Evolutionary conservation across 768 basidiomycete genomes (phyloP), one percentile per base, ranked within the genome.

Genomic region (Mycena galopus): DNA sequence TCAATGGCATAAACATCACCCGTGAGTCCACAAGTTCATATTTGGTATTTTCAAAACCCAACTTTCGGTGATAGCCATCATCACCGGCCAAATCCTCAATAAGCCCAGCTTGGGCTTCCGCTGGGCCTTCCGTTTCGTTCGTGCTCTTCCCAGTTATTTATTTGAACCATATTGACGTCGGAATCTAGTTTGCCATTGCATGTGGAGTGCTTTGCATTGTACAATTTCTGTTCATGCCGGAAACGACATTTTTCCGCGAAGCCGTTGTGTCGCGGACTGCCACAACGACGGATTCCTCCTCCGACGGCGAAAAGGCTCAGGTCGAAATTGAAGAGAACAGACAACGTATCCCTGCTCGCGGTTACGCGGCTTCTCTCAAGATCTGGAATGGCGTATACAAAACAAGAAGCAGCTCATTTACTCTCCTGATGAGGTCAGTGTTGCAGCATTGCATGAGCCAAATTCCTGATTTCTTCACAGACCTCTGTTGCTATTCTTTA

Each of bases 201-300:
- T 17, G 7, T 19, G 69, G 63, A 11, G 69, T 71, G 27, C 69
- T 71, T 12, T 71, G 69, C 47, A 55, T 71, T 10, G 56, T 29
- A 21, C 69, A 71, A 39, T 65, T 65, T 23, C 14, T 71, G 1
- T 71, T 71, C 57, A 71, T 71, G 69, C 69, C 69, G 25, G 69
- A 71, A 30, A 27, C 69, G n/a, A 71, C 69, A 0, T 71, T 71
- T 19, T 59, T 71, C 69, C 69, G 69, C 27, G 63, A 65, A 47
- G 2, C 63, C 42, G 27, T 71, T 10, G 57, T 60, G 23, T 35
- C 55, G 27, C 56, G 19, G 4, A 7, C 55, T 23, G 23, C 67
- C 10, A 50, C 61, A 27, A 50, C 59, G 35, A 27, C 33, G 3
- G 0, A 32, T 51, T 68, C 63, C 32, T 58, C 62, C 37, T 57